Evolutionary conservation across 1,284 basidiomycete species (phyloP).

Genomic region (Wallemia mellicola): DNA sequence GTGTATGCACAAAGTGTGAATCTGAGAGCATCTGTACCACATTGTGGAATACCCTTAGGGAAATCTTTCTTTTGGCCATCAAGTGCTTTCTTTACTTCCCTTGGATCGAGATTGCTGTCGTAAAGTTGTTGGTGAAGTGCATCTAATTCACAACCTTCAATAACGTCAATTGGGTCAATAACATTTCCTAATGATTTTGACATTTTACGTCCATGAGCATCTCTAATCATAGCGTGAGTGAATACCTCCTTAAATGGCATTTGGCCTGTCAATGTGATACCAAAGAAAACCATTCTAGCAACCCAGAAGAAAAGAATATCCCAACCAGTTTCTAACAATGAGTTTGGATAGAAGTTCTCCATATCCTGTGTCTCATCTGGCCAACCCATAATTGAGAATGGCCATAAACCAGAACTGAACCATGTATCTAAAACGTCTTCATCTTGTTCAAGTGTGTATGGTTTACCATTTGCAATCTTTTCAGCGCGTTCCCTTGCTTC

Average conservation of each 20-base stretch:
- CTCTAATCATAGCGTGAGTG: conserved; percentile 96
- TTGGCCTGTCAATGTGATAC: conserved; percentile 57
- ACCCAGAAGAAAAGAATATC: conserved; percentile 99
- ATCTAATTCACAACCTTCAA: conserved; percentile 56
- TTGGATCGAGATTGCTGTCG: conserved; percentile 77
- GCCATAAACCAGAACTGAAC: conserved; percentile 97
- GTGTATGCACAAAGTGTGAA: conserved; percentile 91
- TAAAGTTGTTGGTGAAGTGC: conserved; percentile 61
- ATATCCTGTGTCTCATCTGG: conserved; percentile 58
- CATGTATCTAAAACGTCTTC: conserved; percentile 96
- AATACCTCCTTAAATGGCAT: conserved; percentile 95
- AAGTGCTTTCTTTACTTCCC: conserved; percentile 71
- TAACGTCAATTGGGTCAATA: conserved; percentile 88
- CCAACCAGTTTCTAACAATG: conserved; percentile 89
- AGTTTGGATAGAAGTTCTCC: conserved; percentile 56
- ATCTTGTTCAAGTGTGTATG: conserved; percentile 66
- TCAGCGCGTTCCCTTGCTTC: conserved; percentile 54
- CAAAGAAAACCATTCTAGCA: conserved; percentile 88
- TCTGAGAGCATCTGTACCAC: conserved; percentile 82
- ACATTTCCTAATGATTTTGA: conserved; percentile 95
- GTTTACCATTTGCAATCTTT: conserved; percentile 33
- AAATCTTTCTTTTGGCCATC: conserved; percentile 96
- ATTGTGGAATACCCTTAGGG: conserved; percentile 96
- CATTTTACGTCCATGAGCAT: conserved; percentile 97
- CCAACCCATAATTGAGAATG: conserved; percentile 95